Percentiles rank a stretch among this genome's conserved stretches.
phyloP scores from a whole-genome alignment of 805 yeast genomes.

The Candida oleophila region DNA sequence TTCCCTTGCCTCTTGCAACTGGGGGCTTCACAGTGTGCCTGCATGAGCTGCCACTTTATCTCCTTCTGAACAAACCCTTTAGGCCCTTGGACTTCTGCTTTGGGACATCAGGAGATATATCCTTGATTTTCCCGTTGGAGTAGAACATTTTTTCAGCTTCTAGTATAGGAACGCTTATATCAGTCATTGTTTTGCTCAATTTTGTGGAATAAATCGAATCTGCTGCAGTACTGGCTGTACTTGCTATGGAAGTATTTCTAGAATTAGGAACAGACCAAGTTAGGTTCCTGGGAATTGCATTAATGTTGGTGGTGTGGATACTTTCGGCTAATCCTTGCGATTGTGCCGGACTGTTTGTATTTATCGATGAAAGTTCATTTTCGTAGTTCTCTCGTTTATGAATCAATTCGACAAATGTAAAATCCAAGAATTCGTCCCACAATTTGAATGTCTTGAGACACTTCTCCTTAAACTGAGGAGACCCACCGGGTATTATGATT shows the following conservation, averaged over 20 bases:
- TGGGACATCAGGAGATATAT: background rate
- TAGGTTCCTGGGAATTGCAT: background rate
- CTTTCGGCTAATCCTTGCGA: background rate
- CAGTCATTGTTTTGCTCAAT: background rate
- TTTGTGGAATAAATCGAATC: background rate
- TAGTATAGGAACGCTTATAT: background rate
- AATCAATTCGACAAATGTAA: constrained; percentile 14
- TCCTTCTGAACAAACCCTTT: background rate
- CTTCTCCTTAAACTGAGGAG: background rate
- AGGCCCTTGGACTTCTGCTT: background rate
- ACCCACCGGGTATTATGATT: constrained; percentile 1
- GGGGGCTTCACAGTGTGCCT: too few relatives aligned
- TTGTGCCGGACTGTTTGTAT: background rate
- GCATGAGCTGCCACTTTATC: too few relatives aligned
- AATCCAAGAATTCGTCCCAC: constrained; percentile 22
- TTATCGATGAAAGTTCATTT: background rate
- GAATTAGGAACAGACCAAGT: background rate
- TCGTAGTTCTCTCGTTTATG: constrained; percentile 2
- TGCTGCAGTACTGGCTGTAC: background rate
- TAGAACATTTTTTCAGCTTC: background rate
- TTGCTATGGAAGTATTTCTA: background rate
- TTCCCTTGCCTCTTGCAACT: too few relatives aligned
- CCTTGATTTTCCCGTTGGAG: background rate
- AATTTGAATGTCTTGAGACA: constrained; percentile 11
- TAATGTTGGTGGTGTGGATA: background rate